Conservation (phyloP, 495 filamentous ascomycete genomes). For the Aspergillus saccharolyticus region DNA sequence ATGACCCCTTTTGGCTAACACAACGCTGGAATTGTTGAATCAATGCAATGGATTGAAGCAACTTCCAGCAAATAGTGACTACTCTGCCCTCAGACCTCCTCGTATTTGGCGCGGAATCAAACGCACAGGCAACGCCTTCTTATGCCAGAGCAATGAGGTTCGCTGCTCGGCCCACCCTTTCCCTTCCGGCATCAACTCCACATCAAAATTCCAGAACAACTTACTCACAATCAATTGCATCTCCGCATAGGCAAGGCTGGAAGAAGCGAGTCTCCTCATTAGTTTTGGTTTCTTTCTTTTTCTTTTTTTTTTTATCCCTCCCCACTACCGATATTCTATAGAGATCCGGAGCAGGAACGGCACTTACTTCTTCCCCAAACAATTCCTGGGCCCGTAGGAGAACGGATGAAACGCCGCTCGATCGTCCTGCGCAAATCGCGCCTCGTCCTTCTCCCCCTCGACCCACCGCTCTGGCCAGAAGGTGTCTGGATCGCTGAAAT, state of each 20-base stretch:
- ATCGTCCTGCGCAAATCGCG: background rate
- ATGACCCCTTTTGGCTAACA: too few species aligned
- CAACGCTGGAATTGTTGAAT: too few species aligned
- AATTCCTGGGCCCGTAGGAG: background rate
- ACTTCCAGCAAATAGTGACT: too few species aligned
- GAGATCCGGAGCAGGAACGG: background rate
- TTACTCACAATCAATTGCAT: background rate
- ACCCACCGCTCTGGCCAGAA: background rate
- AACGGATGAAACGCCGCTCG: background rate
- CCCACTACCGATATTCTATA: too few species aligned
- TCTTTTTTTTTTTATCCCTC: too few species aligned
- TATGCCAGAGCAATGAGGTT: background rate
- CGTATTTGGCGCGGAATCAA: background rate
- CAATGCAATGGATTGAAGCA: too few species aligned
- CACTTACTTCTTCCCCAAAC: background rate
- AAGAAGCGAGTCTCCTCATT: too few species aligned
- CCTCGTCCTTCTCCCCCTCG: background rate
- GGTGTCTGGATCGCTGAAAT: too few species aligned
- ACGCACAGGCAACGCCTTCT: background rate
- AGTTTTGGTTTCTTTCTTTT: too few species aligned
- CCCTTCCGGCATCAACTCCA: background rate
- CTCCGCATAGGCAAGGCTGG: background rate
- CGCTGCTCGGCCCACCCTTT: background rate
- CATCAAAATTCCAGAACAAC: background rate
- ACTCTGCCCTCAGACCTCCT: background rate